Evolutionary conservation across 257 asterid species (phyloP).

Genomic region (Nicotiana noctiflora): DNA sequence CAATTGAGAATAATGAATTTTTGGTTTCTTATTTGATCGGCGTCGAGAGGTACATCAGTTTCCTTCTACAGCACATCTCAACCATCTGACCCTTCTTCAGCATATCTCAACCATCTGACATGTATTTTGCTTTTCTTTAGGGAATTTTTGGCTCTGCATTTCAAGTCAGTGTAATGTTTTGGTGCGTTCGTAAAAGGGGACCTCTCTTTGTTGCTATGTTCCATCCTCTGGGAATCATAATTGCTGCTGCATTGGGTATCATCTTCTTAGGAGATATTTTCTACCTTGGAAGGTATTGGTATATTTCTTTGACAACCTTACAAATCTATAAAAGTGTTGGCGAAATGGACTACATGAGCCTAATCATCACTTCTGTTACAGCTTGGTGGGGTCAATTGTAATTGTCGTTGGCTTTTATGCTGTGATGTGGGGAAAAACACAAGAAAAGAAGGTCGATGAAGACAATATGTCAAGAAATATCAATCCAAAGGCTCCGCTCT

Average conservation of each 20-base stretch:
- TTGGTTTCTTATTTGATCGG: not conserved
- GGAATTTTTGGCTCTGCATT: constrained; percentile 83
- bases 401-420: constrained; percentile 80
- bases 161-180: constrained; percentile 59
- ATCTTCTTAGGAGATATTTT: constrained; percentile 52
- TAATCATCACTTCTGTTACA: constrained; percentile 19
- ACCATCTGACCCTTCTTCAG: not conserved
- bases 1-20: not conserved
- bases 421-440: constrained; percentile 93
- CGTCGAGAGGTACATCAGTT: not conserved
- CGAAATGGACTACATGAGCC: not conserved
- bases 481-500: constrained; percentile 43
- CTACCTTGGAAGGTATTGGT: constrained; percentile 66
- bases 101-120: not conserved
- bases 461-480: constrained; percentile 16
- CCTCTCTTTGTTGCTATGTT: constrained; percentile 85
- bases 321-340: not conserved
- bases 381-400: constrained; percentile 63
- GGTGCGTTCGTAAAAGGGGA: constrained; percentile 75
- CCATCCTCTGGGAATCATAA: constrained; percentile 71
- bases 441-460: constrained; percentile 36
- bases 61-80: not conserved
- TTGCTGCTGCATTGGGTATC: constrained; percentile 55
- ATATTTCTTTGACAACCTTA: constrained; percentile 2
- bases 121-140: constrained; percentile 22